Evolutionary conservation across 164 flowering plant genomes (phyloP), one percentile per base, ranked within the genome.

Genomic region (Stephania yunnanensis): DNA sequence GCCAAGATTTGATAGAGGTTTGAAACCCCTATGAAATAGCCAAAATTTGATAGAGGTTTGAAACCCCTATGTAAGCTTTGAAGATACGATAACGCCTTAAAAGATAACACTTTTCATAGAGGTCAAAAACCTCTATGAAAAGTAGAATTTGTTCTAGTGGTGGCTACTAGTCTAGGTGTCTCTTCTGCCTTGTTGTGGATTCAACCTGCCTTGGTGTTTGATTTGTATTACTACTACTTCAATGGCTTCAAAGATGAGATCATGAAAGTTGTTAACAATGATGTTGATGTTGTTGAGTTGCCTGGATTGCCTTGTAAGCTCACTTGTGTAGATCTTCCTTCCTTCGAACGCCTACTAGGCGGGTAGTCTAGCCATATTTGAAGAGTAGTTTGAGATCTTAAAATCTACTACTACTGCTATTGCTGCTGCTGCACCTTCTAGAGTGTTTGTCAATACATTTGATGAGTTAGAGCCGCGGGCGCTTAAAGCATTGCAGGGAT

Each of bases 391-490:
- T 36, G 42, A 36, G 42, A 36, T 36, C 42, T 36, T 36, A 2
- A 36, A 36, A 36, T 36, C 42, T 36, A 36, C 42, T n/a, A n/a
- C n/a, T n/a, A n/a, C n/a, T n/a, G n/a, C n/a, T n/a, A n/a, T n/a
- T n/a, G n/a, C n/a, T n/a, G n/a, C n/a, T 36, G 1, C 78, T 82
- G 1, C 63, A 19, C 22, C 46, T 82, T 0, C 36, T 71, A 15
- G 42, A 36, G 79, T 87, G 15, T 79, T 88, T 0, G 82, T 88
- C 1, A 88, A 88, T 74, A 84, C 87, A 1, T 87, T 86, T 69
- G 83, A 86, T 52, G 83, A 78, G 2, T 45, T 86, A 10, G 91
- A 88, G 73, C 69, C 74, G 0, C 79, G 81, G 1, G 83, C 83
- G 0, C n/a, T 88, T 0, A 71, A 13, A 17, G 84, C 87, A 3